A percentile compares a stretch with the other conserved stretches of the same genome.
These are phyloP conservation scores for Platismatia glauca DNA, from an alignment of 495 filamentous ascomycete genomes.

Conservation along the genomic window DNA sequence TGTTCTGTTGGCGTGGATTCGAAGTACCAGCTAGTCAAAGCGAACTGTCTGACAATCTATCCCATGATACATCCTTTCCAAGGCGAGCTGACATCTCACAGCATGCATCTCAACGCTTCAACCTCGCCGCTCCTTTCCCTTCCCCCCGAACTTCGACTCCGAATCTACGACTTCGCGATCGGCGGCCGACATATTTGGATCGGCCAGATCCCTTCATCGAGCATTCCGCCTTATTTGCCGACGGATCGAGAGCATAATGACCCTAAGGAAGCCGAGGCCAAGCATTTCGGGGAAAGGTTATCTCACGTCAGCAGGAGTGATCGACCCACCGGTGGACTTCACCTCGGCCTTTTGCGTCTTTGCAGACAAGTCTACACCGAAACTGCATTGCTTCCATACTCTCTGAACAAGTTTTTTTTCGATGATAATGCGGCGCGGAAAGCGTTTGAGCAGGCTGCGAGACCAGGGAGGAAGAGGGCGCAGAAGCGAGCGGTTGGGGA, in stretches of 20 bases:
- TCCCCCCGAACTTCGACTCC: not conserved
- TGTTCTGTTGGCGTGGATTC: not conserved
- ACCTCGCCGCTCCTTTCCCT: not conserved
- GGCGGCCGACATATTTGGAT: not conserved
- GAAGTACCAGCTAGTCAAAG: not conserved
- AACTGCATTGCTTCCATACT: not conserved
- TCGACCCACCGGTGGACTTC: no score
- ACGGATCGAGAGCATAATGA: not conserved
- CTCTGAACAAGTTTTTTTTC: not conserved
- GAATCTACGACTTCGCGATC: not conserved
- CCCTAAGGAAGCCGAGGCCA: not conserved
- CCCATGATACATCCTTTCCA: not conserved
- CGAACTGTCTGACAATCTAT: no score
- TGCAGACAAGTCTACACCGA: not conserved
- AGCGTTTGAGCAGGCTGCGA: not conserved
- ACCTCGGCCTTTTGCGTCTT: not conserved
- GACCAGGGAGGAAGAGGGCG: not conserved
- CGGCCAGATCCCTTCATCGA: no score
- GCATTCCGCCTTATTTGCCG: no score
- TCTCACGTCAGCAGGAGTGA: not conserved
- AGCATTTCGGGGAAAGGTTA: not conserved
- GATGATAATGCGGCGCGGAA: not conserved
- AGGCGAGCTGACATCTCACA: no score
- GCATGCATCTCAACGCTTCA: not conserved
- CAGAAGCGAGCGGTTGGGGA: not conserved